Conservation (phyloP, 768 basidiomycete species). For the Kwoniella sp. region DNA sequence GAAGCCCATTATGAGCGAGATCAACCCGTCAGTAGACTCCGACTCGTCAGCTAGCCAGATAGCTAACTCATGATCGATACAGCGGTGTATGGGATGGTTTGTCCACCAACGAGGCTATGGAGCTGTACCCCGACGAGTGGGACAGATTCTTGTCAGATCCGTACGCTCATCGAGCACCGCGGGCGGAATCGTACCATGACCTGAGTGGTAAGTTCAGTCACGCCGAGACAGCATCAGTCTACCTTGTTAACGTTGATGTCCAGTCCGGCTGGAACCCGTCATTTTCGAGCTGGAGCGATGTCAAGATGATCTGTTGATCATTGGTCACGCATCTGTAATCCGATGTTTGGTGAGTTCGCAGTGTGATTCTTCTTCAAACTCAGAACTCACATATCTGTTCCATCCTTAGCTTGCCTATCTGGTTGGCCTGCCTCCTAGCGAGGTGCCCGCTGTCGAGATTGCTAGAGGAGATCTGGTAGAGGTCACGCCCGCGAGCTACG, state of each 20-base stretch:
- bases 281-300: conserved; percentile 91
- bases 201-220: conserved; percentile 41
- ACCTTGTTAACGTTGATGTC: background rate
- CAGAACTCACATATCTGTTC: background rate
- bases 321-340: conserved; percentile 95
- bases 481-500: conserved; percentile 54
- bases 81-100: conserved; percentile 83
- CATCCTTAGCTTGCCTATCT: conserved; percentile 58
- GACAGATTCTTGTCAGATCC: conserved; percentile 87
- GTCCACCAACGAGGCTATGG: conserved; percentile 79
- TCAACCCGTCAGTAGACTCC: conserved; percentile 73
- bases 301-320: conserved; percentile 89
- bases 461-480: conserved; percentile 95
- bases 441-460: conserved; percentile 96
- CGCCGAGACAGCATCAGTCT: background rate
- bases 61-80: background rate
- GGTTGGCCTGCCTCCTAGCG: conserved; percentile 80
- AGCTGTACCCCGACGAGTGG: conserved; percentile 91
- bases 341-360: conserved; percentile 63
- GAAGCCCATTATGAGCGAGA: conserved; percentile 94
- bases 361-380: background rate
- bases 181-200: conserved; percentile 98
- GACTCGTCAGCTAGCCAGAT: background rate
- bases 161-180: conserved; percentile 82
- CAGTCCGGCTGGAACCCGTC: conserved; percentile 88